A percentile compares a stretch with the other conserved stretches of the same genome.
phyloP scores from a whole-genome alignment of 2,329 filamentous ascomycete genomes.

The Arthroderma uncinatum region DNA sequence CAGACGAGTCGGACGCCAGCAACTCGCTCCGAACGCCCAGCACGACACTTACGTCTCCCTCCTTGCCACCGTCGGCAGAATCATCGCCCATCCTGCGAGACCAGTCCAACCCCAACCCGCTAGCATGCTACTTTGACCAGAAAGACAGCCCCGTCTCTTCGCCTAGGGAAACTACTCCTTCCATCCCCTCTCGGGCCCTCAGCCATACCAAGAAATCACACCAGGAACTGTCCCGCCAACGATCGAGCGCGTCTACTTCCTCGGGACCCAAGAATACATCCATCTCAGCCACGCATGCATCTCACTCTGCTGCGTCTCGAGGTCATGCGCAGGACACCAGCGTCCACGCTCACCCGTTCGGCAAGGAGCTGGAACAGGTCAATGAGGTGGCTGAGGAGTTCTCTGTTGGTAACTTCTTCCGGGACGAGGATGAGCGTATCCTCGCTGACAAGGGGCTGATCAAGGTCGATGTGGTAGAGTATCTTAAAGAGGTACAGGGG shows the following conservation, averaged over 20 bases:
- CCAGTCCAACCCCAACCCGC: slow-evolving; percentile 42
- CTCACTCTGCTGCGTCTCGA: slow-evolving; percentile 7
- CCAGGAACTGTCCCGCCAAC: slow-evolving; percentile 60
- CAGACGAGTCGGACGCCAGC: slow-evolving; percentile 45
- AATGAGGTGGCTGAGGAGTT: slow-evolving; percentile 90
- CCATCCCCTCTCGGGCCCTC: slow-evolving; percentile 64
- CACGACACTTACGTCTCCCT: slow-evolving; percentile 39
- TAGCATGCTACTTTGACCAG: slow-evolving; percentile 49
- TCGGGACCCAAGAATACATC: slow-evolving; percentile 32
- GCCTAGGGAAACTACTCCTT: slow-evolving; percentile 43
- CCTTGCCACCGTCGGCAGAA: slow-evolving; percentile 31
- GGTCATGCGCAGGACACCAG: slow-evolving; percentile 22
- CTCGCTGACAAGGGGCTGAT: slow-evolving; percentile 59
- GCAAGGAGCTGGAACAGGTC: slow-evolving; percentile 79
- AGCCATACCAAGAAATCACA: slow-evolving; percentile 85
- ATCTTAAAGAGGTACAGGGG: slow-evolving; percentile 66
- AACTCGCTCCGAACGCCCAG: slow-evolving; percentile 40
- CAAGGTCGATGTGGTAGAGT: slow-evolving; percentile 69
- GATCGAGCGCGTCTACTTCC: slow-evolving; percentile 45
- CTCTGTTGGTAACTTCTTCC: slow-evolving; percentile 48
- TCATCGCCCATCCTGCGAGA: slow-evolving; percentile 26
- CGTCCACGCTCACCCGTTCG: slow-evolving; percentile 61
- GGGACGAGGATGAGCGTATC: slow-evolving; percentile 63
- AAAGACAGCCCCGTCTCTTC: slow-evolving; percentile 45
- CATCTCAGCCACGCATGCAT: slow-evolving; percentile 24